Evolutionary conservation across 2,329 filamentous ascomycete species (phyloP).

Genomic region (Hypoxylon sp.): DNA sequence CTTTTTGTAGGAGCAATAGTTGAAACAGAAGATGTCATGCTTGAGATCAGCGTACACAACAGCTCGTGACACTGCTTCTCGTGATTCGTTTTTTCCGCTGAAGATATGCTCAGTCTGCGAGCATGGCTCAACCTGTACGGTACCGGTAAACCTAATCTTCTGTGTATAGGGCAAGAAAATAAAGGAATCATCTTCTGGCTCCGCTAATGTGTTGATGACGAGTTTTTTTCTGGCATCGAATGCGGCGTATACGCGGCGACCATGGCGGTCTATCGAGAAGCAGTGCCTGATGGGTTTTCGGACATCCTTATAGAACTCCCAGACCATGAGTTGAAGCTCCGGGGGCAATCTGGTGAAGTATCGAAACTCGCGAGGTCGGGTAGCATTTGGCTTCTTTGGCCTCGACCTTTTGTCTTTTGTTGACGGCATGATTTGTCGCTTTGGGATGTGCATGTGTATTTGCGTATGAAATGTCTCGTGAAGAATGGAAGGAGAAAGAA

Average conservation of each 20-base stretch:
- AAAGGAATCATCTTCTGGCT: background rate
- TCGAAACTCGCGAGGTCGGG: background rate
- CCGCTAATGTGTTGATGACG: background rate
- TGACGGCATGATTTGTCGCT: background rate
- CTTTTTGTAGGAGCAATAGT: background rate
- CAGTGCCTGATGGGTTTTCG: background rate
- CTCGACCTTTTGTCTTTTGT: background rate
- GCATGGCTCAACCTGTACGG: background rate
- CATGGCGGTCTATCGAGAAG: background rate
- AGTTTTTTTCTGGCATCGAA: background rate
- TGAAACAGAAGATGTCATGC: constrained; percentile 24
- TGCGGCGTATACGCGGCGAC: constrained; percentile 9
- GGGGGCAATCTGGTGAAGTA: constrained; percentile 14
- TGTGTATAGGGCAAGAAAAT: background rate
- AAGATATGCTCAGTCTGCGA: too few species aligned
- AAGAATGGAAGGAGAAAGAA: background rate
- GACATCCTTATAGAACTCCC: constrained; percentile 1
- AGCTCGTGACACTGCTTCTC: background rate
- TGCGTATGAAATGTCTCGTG: background rate
- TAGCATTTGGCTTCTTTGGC: background rate
- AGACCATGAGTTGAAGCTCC: constrained; percentile 25
- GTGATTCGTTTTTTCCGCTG: too few species aligned
- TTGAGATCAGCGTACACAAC: constrained; percentile 11
- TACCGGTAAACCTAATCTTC: constrained; percentile 16
- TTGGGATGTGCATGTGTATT: background rate